phyloP scores from a whole-genome alignment of 495 filamentous ascomycete genomes.

The Pyronema omphalodes region DNA sequence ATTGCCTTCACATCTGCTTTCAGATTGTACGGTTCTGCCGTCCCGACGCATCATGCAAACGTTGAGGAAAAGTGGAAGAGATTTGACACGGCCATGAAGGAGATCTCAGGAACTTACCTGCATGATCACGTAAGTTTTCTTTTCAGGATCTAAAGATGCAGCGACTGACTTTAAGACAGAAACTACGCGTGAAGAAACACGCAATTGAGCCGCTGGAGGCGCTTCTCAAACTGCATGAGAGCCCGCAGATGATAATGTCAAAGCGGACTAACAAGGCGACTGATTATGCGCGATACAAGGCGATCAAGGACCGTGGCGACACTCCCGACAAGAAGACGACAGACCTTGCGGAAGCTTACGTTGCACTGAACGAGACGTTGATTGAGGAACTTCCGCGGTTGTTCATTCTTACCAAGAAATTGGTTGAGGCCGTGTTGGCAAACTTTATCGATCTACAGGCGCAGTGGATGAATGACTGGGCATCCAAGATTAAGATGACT shows the following conservation, averaged over 20 bases:
- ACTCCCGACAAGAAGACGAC: slow-evolving; percentile 63
- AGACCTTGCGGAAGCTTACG: slow-evolving; percentile 69
- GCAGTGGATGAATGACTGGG: slow-evolving; percentile 61
- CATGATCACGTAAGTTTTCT: slow-evolving; percentile 61
- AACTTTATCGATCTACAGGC: slow-evolving; percentile 68
- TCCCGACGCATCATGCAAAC: slow-evolving; percentile 48
- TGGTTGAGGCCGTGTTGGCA: slow-evolving; percentile 60
- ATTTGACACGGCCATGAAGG: slow-evolving; percentile 61
- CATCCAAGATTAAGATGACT: slow-evolving; percentile 56
- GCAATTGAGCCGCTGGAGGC: slow-evolving; percentile 76
- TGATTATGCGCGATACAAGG: slow-evolving; percentile 67
- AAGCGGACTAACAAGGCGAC: slow-evolving; percentile 78
- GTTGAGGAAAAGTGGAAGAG: slow-evolving; percentile 81
- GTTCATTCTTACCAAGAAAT: slow-evolving; percentile 53
- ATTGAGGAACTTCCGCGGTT: slow-evolving; percentile 85
- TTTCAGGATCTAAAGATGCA: not conserved
- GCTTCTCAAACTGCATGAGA: slow-evolving; percentile 60
- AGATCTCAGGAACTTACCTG: slow-evolving; percentile 57
- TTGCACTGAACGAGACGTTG: slow-evolving; percentile 73
- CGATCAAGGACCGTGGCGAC: slow-evolving; percentile 56
- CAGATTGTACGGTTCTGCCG: slow-evolving; percentile 35
- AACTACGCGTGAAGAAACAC: slow-evolving; percentile 54
- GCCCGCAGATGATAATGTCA: slow-evolving; percentile 68
- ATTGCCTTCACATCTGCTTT: slow-evolving; percentile 23
- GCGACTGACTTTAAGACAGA: slow-evolving; percentile 29